Conservation (phyloP, 2,329 filamentous ascomycete species). For the Colletotrichum agaves region DNA sequence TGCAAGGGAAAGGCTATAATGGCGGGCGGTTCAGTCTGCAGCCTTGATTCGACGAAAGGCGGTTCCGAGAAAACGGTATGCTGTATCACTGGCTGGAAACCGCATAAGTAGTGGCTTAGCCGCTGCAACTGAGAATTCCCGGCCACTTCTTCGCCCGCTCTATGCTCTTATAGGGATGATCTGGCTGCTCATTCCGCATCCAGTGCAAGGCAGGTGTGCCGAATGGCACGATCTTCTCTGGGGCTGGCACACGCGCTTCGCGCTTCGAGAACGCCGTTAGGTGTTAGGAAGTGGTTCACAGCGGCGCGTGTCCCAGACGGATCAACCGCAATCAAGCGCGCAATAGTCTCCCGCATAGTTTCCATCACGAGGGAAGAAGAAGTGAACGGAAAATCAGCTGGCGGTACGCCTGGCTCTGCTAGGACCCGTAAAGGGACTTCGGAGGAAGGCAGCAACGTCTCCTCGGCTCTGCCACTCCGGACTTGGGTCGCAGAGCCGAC, state of each 20-base stretch:
- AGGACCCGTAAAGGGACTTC: conserved; percentile 8
- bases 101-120: conserved; percentile 35
- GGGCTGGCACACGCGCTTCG: conserved; percentile 29
- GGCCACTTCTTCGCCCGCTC: conserved; percentile 27
- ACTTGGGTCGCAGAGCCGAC: not conserved
- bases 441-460: conserved; percentile 7
- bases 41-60: conserved; percentile 26
- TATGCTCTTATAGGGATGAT: conserved; percentile 29
- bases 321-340: not conserved
- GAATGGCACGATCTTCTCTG: conserved; percentile 26
- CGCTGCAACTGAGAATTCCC: conserved; percentile 37
- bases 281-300: conserved; percentile 1
- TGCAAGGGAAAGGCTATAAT: conserved; percentile 32
- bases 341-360: conserved; percentile 1
- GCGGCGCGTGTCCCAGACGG: not conserved
- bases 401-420: conserved; percentile 18
- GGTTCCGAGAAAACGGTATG: conserved; percentile 28
- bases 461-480: not conserved
- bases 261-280: conserved; percentile 23
- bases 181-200: conserved; percentile 29
- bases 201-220: conserved; percentile 22
- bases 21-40: conserved; percentile 32
- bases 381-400: not conserved
- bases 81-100: conserved; percentile 27
- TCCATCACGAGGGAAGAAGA: conserved; percentile 8